Evolutionary conservation across 768 basidiomycete genomes (phyloP).

Genomic region (Tephrocybe rancida): DNA sequence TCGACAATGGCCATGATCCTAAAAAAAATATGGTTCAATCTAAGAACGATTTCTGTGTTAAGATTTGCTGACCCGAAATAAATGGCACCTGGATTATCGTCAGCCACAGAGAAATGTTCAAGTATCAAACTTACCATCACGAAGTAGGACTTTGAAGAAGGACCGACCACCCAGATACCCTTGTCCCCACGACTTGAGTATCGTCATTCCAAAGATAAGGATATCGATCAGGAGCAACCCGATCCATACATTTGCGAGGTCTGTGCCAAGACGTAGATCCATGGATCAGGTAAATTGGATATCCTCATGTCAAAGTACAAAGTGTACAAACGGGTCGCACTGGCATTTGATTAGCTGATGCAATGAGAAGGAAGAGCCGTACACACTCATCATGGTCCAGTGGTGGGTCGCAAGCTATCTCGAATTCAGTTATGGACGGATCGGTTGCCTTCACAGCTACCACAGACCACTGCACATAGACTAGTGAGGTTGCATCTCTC

Average conservation of each 20-base stretch:
- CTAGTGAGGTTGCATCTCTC: no score
- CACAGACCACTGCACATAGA: no score
- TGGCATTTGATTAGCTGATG: neutral
- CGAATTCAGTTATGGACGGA: neutral
- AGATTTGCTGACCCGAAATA: slow-evolving; percentile 37
- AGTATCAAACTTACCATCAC: slow-evolving; percentile 38
- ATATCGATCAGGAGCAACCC: slow-evolving; percentile 41
- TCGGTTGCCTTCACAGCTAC: neutral
- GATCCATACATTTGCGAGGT: slow-evolving; percentile 40
- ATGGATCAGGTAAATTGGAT: neutral
- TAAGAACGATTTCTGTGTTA: neutral
- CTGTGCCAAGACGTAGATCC: slow-evolving; percentile 16
- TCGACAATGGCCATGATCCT: slow-evolving; percentile 24
- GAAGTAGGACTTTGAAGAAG: slow-evolving; percentile 34
- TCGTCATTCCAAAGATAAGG: slow-evolving; percentile 40
- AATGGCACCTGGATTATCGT: slow-evolving; percentile 27
- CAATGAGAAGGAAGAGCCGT: neutral
- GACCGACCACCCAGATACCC: slow-evolving; percentile 19
- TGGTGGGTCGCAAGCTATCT: slow-evolving; percentile 3
- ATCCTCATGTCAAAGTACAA: neutral
- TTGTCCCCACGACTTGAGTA: slow-evolving; percentile 34
- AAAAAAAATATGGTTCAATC: neutral
- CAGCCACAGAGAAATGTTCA: neutral
- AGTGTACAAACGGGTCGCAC: slow-evolving; percentile 18
- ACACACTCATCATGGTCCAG: slow-evolving; percentile 3